Evolutionary conservation across 768 basidiomycete species (phyloP), one percentile per base, ranked within the genome.

Genomic region (Auricularia auricula-judae): DNA sequence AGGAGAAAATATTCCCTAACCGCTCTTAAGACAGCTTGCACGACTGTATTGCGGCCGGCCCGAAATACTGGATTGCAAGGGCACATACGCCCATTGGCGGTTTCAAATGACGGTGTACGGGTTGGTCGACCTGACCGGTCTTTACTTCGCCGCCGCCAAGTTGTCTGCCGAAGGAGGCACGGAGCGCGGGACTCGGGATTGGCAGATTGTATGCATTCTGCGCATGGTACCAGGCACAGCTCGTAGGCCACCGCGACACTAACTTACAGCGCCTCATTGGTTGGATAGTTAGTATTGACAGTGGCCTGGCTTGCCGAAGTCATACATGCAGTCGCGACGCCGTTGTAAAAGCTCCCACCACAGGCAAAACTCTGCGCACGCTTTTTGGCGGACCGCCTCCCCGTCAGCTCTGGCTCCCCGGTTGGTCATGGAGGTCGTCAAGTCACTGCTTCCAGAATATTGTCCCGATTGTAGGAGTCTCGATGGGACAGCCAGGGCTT

Each of bases 1-100:
- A 53, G 44, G 33, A 34, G 44, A n/a, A 60, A 21, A 62, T 34
- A 36, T 62, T 42, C 63, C 58, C 29, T n/a, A 64, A 35, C 53
- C 33, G 54, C 47, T 51, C 47, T 51, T 51, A 51, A 51, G 47
- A 18, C 47, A 21, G 14, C 47, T 51, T 51, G 29, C 47, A 51
- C 18, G 47, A 5, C 14, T 5, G 47, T 51, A 51, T 18, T 51
- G 47, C 14, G 18, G 21, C 47, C 47, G 47, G 18, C 47, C 47
- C 47, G 18, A 21, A 16, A 21, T 51, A 51, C 18, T 18, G 47
- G 47, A 5, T 5, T 51, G 21, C 18, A 51, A 5, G 47, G 21
- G 47, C 47, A 18, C 11, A 21, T 5, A 5, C 47, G 47, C 47
- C 16, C 16, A 51, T 51, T 51, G 47, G 47, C 47, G 47, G 47